Evolutionary conservation across 2,329 filamentous ascomycete genomes (phyloP), one percentile per base, ranked within the genome.

Genomic region (Fusarium chaquense): DNA sequence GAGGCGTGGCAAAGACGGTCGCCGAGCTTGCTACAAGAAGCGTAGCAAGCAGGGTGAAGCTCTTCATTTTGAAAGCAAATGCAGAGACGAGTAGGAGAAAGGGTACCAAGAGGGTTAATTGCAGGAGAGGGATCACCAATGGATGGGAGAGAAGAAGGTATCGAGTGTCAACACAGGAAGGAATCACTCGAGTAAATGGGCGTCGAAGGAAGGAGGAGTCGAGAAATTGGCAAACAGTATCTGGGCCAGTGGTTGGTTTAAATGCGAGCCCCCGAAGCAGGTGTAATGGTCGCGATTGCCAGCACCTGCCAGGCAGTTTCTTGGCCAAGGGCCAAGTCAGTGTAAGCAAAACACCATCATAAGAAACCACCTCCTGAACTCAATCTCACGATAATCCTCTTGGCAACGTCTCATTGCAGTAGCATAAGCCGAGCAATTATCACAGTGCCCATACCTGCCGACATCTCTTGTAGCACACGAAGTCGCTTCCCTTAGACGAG

Each of bases 1-100:
- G 43, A 41, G 76, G 69, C 10, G 62, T 44, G 20, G 30, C 66
- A 26, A 67, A 24, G n/a, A 70, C 62, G n/a, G 62, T 35, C 6
- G 56, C 53, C 8, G 74, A 33, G 50, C 59, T 43, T 38, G 53
- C 45, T 47, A 51, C 53, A 13, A 72, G 45, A 44, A 75, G 47
- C 41, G 62, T 33, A 54, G 60, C 18, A 59, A 72, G 38, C 22
- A 76, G 44, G 22, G 67, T 30, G 28, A 67, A 55, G 28, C 41
- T 46, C 32, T 61, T 66, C 73, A 75, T 75, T 57, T 50, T 16
- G 10, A 18, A 18, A 36, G 22, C 5, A 32, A 20, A 35, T 32
- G 43, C 26, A 24, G 43, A 32, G 32, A 7, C 16, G 20, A 38
- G 20, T 11, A 16, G 15, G 36, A 12, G 16, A 5, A 12, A 22